Conservation (phyloP, 306 rosid species). For the Adenanthera pavonina region DNA sequence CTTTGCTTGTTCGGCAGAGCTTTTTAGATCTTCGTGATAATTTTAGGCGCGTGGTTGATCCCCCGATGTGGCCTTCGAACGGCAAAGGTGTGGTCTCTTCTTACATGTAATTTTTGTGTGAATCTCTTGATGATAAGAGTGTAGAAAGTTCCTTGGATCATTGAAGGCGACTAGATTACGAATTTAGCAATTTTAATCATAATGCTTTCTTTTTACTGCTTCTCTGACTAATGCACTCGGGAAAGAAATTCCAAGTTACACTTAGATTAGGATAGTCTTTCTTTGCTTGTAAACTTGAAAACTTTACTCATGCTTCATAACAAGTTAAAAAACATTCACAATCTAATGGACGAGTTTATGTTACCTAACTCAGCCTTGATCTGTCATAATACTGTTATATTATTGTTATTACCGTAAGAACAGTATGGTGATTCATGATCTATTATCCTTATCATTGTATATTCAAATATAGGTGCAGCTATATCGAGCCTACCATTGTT, state of each 20-base stretch:
- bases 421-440: neutral
- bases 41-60: slow-evolving; percentile 76
- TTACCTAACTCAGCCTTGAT: neutral
- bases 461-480: neutral
- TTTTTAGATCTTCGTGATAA: slow-evolving; percentile 90
- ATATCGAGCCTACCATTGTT: neutral
- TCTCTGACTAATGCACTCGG: neutral
- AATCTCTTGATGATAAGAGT: neutral
- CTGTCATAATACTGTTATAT: neutral
- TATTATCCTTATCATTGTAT: neutral
- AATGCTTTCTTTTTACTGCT: neutral
- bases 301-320: neutral
- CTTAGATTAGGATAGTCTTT: neutral
- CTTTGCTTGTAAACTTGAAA: neutral
- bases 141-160: neutral
- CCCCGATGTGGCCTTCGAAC: slow-evolving; percentile 59
- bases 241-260: neutral
- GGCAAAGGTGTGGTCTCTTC: slow-evolving; percentile 53
- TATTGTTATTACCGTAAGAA: neutral
- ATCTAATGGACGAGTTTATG: neutral
- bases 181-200: neutral
- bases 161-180: neutral
- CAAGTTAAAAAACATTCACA: neutral
- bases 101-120: neutral
- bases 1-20: slow-evolving; percentile 79